Percentiles rank a stretch among this genome's conserved stretches.
Evolutionary conservation across 1,284 basidiomycete genomes (phyloP).

Genomic region (Cutaneotrichosporon cyanovorans): DNA sequence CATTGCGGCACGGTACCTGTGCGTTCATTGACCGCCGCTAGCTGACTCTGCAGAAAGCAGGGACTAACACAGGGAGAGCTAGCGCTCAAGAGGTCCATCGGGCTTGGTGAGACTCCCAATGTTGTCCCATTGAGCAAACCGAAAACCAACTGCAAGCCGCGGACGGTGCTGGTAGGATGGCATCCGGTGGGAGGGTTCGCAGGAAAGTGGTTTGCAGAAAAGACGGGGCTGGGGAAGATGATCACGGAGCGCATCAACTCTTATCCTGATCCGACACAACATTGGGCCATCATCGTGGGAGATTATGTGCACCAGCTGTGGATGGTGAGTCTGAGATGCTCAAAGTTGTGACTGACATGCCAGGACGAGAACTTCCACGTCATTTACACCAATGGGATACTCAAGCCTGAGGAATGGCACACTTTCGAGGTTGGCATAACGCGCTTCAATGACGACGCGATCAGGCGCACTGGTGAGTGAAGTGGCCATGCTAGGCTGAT

Average conservation of each 20-base stretch:
- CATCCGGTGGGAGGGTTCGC: slow-evolving; percentile 14
- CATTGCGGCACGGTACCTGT: slow-evolving; percentile 9
- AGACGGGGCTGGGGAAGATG: slow-evolving; percentile 12
- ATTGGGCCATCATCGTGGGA: slow-evolving; percentile 17
- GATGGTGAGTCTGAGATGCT: slow-evolving; percentile 13
- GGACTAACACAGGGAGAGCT: slow-evolving; percentile 8
- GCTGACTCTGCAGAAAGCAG: slow-evolving; percentile 1
- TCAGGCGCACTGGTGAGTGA: slow-evolving; percentile 10
- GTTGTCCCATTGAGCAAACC: slow-evolving; percentile 7
- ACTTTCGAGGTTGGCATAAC: slow-evolving; percentile 10
- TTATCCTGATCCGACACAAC: slow-evolving; percentile 18
- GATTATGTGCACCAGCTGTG: slow-evolving; percentile 17
- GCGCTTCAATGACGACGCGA: slow-evolving; percentile 17
- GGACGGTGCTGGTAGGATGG: slow-evolving; percentile 11
- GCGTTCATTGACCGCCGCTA: background rate
- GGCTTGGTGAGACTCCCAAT: slow-evolving; percentile 12
- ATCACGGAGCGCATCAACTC: slow-evolving; percentile 17
- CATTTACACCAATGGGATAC: slow-evolving; percentile 14
- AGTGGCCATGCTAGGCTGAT: slow-evolving; percentile 1
- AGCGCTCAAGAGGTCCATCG: slow-evolving; percentile 6
- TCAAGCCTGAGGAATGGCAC: slow-evolving; percentile 11
- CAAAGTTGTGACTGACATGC: too few species aligned
- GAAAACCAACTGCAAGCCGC: background rate
- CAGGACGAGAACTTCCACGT: slow-evolving; percentile 19
- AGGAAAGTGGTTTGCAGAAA: slow-evolving; percentile 15